These are phyloP conservation scores for Brettanomyces anomalus DNA, from an alignment of 805 yeast species.

Conservation along the genomic window DNA sequence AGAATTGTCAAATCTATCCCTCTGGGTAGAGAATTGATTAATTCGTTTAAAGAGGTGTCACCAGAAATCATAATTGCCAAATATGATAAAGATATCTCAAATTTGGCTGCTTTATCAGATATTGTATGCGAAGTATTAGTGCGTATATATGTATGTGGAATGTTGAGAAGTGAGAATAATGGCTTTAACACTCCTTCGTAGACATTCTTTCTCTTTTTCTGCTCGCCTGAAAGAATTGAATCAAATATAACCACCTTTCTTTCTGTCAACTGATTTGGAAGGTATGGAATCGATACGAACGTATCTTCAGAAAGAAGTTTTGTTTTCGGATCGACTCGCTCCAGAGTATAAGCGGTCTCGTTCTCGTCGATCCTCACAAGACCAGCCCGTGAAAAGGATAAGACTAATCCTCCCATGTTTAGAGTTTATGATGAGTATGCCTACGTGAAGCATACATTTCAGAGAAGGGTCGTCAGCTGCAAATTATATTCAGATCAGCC, in stretches of 20 bases:
- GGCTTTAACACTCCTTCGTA: conserved; percentile 39
- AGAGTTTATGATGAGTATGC: no score
- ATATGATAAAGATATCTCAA: conserved; percentile 18
- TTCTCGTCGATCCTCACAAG: not conserved
- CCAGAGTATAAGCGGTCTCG: not conserved
- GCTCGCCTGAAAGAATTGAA: conserved; percentile 41
- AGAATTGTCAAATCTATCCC: conserved; percentile 16
- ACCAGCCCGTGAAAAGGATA: not conserved
- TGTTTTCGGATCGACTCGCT: not conserved
- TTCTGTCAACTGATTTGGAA: conserved; percentile 3
- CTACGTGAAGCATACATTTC: no score
- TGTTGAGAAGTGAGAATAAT: conserved; percentile 29
- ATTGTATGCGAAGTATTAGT: conserved; percentile 36
- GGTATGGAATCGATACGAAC: not conserved
- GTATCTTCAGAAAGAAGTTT: not conserved
- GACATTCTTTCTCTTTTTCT: conserved; percentile 28
- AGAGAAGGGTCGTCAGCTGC: no score
- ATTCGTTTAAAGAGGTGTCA: conserved; percentile 76
- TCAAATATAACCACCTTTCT: conserved; percentile 30
- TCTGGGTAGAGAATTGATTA: conserved; percentile 38
- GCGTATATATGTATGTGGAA: conserved; percentile 17
- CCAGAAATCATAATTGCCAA: conserved; percentile 68
- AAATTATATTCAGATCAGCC: no score
- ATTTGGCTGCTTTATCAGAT: conserved; percentile 18
- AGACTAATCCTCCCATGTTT: not conserved